phyloP scores from a whole-genome alignment of 148 eudicot genomes.

The Oxyria digyna region DNA sequence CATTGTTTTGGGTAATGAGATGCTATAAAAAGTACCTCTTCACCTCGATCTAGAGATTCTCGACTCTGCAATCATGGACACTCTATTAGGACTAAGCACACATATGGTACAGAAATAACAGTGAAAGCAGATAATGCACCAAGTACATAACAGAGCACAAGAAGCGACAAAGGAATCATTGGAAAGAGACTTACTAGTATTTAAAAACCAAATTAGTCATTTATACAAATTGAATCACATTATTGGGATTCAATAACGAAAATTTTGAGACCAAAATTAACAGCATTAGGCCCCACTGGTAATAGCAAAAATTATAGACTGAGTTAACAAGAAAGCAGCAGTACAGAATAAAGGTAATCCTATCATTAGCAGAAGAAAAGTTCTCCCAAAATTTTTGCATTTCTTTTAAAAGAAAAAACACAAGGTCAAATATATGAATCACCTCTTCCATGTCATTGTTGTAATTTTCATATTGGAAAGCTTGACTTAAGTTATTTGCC shows the following conservation, averaged over 20 bases:
- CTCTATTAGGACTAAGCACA: background rate
- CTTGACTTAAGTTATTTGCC: slow-evolving; percentile 88
- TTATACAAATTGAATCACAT: background rate
- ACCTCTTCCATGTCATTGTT: slow-evolving; percentile 79
- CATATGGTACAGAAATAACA: background rate
- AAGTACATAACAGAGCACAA: background rate
- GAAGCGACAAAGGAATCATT: background rate
- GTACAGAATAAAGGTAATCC: background rate
- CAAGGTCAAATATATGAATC: background rate
- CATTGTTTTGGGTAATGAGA: background rate
- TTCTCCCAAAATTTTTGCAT: background rate
- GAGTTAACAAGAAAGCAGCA: background rate
- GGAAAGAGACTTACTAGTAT: background rate
- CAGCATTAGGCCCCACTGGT: background rate
- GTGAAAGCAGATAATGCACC: background rate
- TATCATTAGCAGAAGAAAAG: background rate
- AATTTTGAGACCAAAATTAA: background rate
- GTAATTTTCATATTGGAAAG: slow-evolving; percentile 75
- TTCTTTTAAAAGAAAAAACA: too few relatives aligned
- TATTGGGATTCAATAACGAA: background rate
- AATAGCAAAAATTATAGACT: background rate
- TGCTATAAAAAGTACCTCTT: slow-evolving; percentile 42
- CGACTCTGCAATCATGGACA: slow-evolving; percentile 47
- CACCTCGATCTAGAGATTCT: slow-evolving; percentile 80
- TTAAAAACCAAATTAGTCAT: background rate